These are phyloP conservation scores for Zygoascus flipseniorum DNA, from an alignment of 805 yeast genomes.

Conservation along the genomic window DNA sequence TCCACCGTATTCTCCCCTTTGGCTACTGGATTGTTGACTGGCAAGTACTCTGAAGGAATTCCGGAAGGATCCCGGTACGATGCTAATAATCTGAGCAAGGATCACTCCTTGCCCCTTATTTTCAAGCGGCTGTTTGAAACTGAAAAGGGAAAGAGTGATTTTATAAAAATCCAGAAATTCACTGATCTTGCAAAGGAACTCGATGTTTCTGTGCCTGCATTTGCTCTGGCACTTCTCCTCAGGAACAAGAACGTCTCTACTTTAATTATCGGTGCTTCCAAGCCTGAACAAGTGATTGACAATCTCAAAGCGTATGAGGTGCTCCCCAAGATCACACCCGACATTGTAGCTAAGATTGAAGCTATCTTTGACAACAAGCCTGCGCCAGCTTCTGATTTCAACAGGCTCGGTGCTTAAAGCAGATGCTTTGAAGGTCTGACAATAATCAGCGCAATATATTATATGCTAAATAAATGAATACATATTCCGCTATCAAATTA, in stretches of 20 bases:
- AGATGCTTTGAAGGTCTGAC: neutral
- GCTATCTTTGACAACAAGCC: conserved; percentile 24
- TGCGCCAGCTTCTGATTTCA: conserved; percentile 3
- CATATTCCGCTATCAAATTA: neutral
- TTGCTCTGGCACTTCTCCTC: conserved; percentile 26
- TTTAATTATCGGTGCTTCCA: conserved; percentile 25
- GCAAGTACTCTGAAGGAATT: conserved; percentile 16
- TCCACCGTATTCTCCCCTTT: conserved; percentile 25
- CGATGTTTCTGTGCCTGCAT: conserved; percentile 22
- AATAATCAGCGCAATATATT: neutral
- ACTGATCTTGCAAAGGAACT: conserved; percentile 22
- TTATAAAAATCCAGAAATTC: conserved; percentile 20
- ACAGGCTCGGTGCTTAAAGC: conserved; percentile 1
- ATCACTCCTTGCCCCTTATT: conserved; percentile 4
- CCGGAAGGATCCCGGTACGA: conserved; percentile 12
- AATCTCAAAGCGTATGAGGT: conserved; percentile 26
- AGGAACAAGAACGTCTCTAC: conserved; percentile 26
- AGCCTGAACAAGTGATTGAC: conserved; percentile 23
- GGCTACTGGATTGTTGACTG: conserved; percentile 24
- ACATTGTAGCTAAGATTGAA: conserved; percentile 22
- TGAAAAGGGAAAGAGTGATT: conserved; percentile 18
- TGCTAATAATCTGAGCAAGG: conserved; percentile 10
- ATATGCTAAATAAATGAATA: neutral
- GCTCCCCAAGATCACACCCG: conserved; percentile 22
- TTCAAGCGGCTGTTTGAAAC: conserved; percentile 14